Evolutionary conservation across 78 protist genomes (phyloP).

Genomic region (Dictyostelium brefeldianum): DNA sequence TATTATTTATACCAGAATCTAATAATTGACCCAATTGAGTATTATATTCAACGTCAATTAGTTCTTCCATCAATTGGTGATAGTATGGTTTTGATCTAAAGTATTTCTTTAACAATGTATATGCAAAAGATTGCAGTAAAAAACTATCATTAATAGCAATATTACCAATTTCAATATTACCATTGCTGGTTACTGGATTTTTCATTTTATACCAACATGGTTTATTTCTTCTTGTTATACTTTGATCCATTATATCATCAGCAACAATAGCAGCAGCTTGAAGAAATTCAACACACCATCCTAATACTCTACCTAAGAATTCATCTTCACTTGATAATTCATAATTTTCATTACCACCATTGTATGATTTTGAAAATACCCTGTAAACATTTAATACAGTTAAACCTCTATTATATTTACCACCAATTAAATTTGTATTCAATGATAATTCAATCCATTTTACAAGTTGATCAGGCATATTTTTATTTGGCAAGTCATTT

Average conservation of each 20-base stretch:
- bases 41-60: neutral
- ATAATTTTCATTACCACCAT: slow-evolving; percentile 42
- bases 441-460: slow-evolving; percentile 51
- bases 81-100: slow-evolving; percentile 15
- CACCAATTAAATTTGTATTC: slow-evolving; percentile 62
- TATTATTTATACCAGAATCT: neutral
- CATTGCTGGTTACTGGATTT: neutral
- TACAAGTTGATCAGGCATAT: slow-evolving; percentile 15
- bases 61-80: neutral
- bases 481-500: slow-evolving; percentile 5
- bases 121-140: neutral
- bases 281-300: slow-evolving; percentile 96
- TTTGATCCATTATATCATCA: slow-evolving; percentile 99
- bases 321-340: slow-evolving; percentile 33
- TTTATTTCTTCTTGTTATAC: slow-evolving; percentile 95
- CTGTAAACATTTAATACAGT: slow-evolving; percentile 61
- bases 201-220: slow-evolving; percentile 94
- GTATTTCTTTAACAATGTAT: neutral
- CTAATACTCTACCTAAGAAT: slow-evolving; percentile 81
- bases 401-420: slow-evolving; percentile 94
- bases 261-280: slow-evolving; percentile 97
- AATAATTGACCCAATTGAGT: slow-evolving; percentile 1
- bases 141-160: neutral
- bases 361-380: neutral
- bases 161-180: neutral